These are phyloP conservation scores for Hymenoscyphus linearis DNA, from an alignment of 2,329 filamentous ascomycete genomes.

Conservation along the genomic window DNA sequence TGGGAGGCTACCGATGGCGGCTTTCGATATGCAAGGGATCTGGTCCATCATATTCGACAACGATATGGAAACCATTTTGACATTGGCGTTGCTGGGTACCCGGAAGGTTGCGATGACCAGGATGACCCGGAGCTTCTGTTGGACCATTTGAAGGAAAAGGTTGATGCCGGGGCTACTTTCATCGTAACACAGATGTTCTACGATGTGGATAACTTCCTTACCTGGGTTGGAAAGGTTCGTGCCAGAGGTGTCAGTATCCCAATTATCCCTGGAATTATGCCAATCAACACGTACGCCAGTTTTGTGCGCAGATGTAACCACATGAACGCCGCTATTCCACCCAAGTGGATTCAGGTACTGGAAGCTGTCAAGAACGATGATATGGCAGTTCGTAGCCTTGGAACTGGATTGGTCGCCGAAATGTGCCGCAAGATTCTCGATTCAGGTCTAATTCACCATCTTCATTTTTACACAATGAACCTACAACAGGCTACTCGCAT, in stretches of 20 bases:
- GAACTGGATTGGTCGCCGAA: slow-evolving; percentile 78
- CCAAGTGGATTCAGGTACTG: slow-evolving; percentile 72
- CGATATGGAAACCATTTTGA: slow-evolving; percentile 88
- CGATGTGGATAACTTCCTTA: slow-evolving; percentile 89
- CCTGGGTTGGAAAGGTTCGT: slow-evolving; percentile 83
- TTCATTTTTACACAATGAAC: slow-evolving; percentile 99
- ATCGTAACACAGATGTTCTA: slow-evolving; percentile 99
- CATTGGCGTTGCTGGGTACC: slow-evolving; percentile 95
- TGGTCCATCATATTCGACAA: slow-evolving; percentile 70
- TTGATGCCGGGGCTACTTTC: slow-evolving; percentile 88
- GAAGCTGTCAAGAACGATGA: slow-evolving; percentile 98
- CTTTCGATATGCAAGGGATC: slow-evolving; percentile 87
- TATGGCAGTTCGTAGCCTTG: slow-evolving; percentile 82
- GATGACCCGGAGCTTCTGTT: slow-evolving; percentile 79
- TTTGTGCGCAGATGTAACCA: slow-evolving; percentile 88
- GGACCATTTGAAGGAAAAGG: slow-evolving; percentile 93
- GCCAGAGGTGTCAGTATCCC: slow-evolving; percentile 78
- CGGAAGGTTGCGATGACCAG: slow-evolving; percentile 92
- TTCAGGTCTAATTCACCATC: slow-evolving; percentile 70
- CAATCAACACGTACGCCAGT: slow-evolving; percentile 89
- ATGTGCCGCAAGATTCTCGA: slow-evolving; percentile 84
- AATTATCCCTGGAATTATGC: slow-evolving; percentile 85
- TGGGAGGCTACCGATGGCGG: slow-evolving; percentile 85
- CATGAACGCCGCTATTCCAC: slow-evolving; percentile 80
- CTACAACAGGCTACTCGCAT: slow-evolving; percentile 89